Evolutionary conservation across 768 basidiomycete species (phyloP), one percentile per base, ranked within the genome.

Genomic region (Lenzites betulinus): DNA sequence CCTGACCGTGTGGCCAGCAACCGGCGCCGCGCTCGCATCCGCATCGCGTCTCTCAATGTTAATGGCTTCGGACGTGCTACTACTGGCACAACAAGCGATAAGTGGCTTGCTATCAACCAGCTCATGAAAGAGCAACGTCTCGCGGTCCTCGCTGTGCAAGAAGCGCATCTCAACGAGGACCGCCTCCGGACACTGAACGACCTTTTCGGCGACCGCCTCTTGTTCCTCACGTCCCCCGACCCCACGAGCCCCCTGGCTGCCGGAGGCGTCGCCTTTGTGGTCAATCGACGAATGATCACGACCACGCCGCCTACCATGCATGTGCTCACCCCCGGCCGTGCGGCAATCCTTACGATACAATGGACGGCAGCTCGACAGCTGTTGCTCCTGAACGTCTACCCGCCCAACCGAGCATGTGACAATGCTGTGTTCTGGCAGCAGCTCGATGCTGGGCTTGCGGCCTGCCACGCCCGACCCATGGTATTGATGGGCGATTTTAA

Each of bases 401-500:
- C 4, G 22, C 49, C 49, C 1, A 51, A 51, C 13, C 33, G 36
- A 5, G 3, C 5, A 7, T 2, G 20, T 13, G 49, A 51, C 9
- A 51, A 23, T 22, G n/a, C n/a, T 6, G 35, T 6, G 3, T 12
- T 51, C 2, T 51, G 49, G 49, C 7, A 51, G 49, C 3, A 35
- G 2, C 33, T 36, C 2, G 26, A 23, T 9, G 7, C 1, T 13
- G 33, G 22, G 2, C 3, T 1, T 7, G n/a, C n/a, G n/a, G n/a
- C n/a, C n/a, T n/a, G n/a, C n/a, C 11, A 12, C 23, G 8, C 33
- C 7, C 6, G 33, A 7, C 6, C 36, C 1, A 22, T 35, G 9
- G 2, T 51, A 5, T 11, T 51, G 8, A 8, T 51, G 11, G 49
- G 49, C 7, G 49, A 83, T 59, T 76, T 76, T 42, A 82, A 83